phyloP scores from a whole-genome alignment of 768 basidiomycete genomes.

The Calvatia gigantea region DNA sequence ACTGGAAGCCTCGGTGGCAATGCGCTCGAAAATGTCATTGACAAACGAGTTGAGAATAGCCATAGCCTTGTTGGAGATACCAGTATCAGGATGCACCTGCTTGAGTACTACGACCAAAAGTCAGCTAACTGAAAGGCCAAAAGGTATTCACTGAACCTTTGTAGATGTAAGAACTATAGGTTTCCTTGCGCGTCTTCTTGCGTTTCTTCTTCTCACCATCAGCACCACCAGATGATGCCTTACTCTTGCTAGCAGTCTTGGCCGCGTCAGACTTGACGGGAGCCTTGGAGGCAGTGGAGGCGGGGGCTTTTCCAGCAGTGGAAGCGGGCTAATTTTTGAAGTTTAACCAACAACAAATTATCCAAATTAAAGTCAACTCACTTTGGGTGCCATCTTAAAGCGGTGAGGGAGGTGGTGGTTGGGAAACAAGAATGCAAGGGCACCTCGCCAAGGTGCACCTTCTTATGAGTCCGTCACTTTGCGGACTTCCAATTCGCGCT shows the following conservation, averaged over 20 bases:
- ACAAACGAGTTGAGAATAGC: constrained; percentile 95
- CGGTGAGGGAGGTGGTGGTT: constrained; percentile 19
- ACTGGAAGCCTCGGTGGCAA: constrained; percentile 89
- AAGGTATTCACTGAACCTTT: constrained; percentile 51
- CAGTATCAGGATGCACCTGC: constrained; percentile 98
- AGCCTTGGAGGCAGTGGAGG: constrained; percentile 69
- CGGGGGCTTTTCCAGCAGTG: constrained; percentile 80
- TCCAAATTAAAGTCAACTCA: constrained; percentile 3
- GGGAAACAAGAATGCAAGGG: neutral
- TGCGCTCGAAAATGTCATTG: constrained; percentile 94
- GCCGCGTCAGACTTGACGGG: constrained; percentile 63
- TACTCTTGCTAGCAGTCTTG: constrained; percentile 83
- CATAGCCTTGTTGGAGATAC: constrained; percentile 99
- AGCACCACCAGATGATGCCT: constrained; percentile 60
- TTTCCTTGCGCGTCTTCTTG: constrained; percentile 84
- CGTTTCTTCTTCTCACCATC: constrained; percentile 86
- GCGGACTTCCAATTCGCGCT: constrained; percentile 37
- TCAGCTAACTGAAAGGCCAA: neutral
- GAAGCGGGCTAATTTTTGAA: constrained; percentile 58
- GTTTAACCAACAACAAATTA: neutral
- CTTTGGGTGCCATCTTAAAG: constrained; percentile 30
- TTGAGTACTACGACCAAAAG: constrained; percentile 63
- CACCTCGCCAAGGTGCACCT: constrained; percentile 6
- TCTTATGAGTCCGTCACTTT: constrained; percentile 28
- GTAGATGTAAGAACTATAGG: constrained; percentile 91